Evolutionary conservation across 1,284 basidiomycete genomes (phyloP).

Genomic region (Heterobasidion parviporum): DNA sequence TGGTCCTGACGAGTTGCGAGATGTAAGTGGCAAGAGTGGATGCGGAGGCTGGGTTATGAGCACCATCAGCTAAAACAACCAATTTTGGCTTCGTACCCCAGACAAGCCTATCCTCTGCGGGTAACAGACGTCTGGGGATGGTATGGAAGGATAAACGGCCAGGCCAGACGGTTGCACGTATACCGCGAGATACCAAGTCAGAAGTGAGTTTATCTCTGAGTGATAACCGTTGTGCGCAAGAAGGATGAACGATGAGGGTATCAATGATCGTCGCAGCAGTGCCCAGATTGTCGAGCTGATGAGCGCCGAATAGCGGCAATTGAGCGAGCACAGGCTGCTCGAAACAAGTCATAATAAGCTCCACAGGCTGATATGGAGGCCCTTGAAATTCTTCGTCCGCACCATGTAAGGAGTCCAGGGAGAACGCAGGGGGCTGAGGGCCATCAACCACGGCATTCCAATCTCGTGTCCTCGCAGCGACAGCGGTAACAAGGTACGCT

Average conservation of each 20-base stretch:
- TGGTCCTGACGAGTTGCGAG: slow-evolving; percentile 27
- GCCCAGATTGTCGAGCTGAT: slow-evolving; percentile 79
- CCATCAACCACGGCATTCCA: slow-evolving; percentile 32
- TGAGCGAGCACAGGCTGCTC: slow-evolving; percentile 29
- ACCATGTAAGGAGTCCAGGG: slow-evolving; percentile 18
- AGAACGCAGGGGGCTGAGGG: slow-evolving; percentile 17
- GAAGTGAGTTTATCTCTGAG: slow-evolving; percentile 34
- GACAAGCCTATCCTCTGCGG: neutral
- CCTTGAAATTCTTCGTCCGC: slow-evolving; percentile 18
- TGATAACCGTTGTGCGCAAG: slow-evolving; percentile 21
- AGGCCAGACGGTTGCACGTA: slow-evolving; percentile 62
- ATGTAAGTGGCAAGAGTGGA: slow-evolving; percentile 67
- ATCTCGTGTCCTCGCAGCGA: slow-evolving; percentile 21
- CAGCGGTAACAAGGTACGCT: slow-evolving; percentile 30
- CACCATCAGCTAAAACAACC: slow-evolving; percentile 80
- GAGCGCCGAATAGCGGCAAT: slow-evolving; percentile 67
- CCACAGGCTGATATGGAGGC: slow-evolving; percentile 37
- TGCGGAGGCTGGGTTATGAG: slow-evolving; percentile 89
- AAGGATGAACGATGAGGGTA: slow-evolving; percentile 41
- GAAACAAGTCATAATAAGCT: slow-evolving; percentile 33
- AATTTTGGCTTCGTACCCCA: slow-evolving; percentile 11
- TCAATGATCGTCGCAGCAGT: slow-evolving; percentile 63
- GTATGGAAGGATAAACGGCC: slow-evolving; percentile 76
- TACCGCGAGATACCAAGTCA: slow-evolving; percentile 45
- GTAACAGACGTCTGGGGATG: slow-evolving; percentile 26